These are phyloP conservation scores for Aotearoamyces nothofagi DNA, from an alignment of 2,329 filamentous ascomycete species.

Conservation along the genomic window DNA sequence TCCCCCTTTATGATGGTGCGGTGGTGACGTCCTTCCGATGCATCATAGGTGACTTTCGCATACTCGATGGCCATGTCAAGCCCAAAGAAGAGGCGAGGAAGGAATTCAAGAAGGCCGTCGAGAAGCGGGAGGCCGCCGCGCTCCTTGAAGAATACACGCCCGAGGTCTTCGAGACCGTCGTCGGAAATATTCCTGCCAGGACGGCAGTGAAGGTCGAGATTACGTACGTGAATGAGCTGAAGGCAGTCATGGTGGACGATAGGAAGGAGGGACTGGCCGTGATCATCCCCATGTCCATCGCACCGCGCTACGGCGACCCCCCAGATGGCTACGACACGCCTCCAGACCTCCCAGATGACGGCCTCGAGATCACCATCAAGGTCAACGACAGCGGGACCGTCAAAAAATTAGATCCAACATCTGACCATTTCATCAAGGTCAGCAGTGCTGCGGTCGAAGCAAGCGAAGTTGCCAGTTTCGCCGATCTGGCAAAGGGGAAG, in stretches of 20 bases:
- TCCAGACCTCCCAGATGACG: slow-evolving; percentile 2
- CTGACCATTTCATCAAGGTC: not conserved
- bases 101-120: slow-evolving; percentile 40
- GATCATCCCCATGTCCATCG: slow-evolving; percentile 49
- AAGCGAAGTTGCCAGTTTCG: slow-evolving; percentile 3
- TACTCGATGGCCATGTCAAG: slow-evolving; percentile 50
- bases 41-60: slow-evolving; percentile 37
- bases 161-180: slow-evolving; percentile 44
- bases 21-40: slow-evolving; percentile 52
- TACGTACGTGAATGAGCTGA: slow-evolving; percentile 51
- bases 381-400: slow-evolving; percentile 14
- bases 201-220: slow-evolving; percentile 41
- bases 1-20: slow-evolving; percentile 56
- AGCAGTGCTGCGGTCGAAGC: not conserved
- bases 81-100: slow-evolving; percentile 45
- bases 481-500: slow-evolving; percentile 24
- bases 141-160: slow-evolving; percentile 43
- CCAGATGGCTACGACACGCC: slow-evolving; percentile 16
- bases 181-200: slow-evolving; percentile 48
- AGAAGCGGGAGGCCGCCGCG: slow-evolving; percentile 41
- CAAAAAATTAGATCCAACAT: not conserved
- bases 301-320: slow-evolving; percentile 43
- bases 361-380: slow-evolving; percentile 4
- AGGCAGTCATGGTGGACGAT: slow-evolving; percentile 49
- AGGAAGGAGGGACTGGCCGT: slow-evolving; percentile 36